Percentiles rank a stretch among this genome's conserved stretches.
Evolutionary conservation across 495 filamentous ascomycete species (phyloP).

Genomic region (Aspergillus steynii): DNA sequence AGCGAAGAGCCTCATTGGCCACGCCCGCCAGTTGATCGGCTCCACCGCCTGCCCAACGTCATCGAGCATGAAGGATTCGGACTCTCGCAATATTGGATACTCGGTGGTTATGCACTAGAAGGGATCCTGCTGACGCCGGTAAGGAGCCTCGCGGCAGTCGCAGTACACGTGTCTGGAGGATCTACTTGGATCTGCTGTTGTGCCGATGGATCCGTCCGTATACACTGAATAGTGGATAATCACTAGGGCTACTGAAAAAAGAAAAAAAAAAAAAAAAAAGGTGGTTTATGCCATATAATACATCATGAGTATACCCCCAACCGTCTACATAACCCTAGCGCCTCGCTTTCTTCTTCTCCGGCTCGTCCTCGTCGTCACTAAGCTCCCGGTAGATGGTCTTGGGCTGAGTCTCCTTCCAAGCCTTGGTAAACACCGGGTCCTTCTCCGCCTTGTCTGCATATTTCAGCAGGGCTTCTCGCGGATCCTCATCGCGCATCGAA

Average conservation of each 20-base stretch:
- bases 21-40: neutral
- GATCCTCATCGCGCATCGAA: constrained; percentile 96
- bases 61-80: constrained; percentile 8
- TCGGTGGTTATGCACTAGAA: no score
- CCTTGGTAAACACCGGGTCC: constrained; percentile 90
- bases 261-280: no score
- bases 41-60: constrained; percentile 14
- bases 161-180: neutral
- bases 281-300: neutral
- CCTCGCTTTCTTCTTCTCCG: constrained; percentile 67
- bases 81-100: no score
- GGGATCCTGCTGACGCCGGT: neutral
- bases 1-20: neutral
- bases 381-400: constrained; percentile 87
- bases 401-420: constrained; percentile 91
- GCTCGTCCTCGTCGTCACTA: constrained; percentile 85
- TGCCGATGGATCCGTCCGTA: neutral
- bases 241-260: no score
- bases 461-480: constrained; percentile 87
- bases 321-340: constrained; percentile 18
- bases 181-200: constrained; percentile 1
- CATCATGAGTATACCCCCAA: neutral
- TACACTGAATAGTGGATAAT: no score
- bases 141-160: neutral
- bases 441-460: constrained; percentile 94